Evolutionary conservation across 1,284 basidiomycete species (phyloP), one percentile per base, ranked within the genome.

Genomic region (Trametes polyzona): DNA sequence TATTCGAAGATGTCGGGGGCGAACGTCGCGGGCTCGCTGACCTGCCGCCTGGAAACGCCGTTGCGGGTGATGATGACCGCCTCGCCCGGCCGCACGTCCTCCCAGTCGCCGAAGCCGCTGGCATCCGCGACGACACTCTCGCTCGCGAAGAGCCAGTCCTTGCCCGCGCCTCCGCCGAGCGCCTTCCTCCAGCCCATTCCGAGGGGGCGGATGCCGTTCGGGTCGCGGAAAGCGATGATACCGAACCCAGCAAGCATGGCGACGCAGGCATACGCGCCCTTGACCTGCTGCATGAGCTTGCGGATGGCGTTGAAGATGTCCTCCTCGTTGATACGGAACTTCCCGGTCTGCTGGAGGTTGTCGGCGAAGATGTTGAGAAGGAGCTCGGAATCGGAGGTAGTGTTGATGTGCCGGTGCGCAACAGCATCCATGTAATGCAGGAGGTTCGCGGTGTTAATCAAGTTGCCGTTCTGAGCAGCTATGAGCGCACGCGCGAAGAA

Each of bases 1-100:
- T 88, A 98, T 82, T 99, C 97, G 71, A 99, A 99, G 67, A 99
- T 98, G 77, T 99, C 97, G n/a, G 97, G 97, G 1, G 95, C 90
- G 71, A 96, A 96, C 0, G 82, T 83, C 12, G 86, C 83, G 2
- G 88, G 81, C 24, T 82, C 76, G 10, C 82, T 83, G 40, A 94
- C 88, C 68, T 90, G 84, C 23, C 93, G 85, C 47, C 92, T 83
- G 8, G 85, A 83, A 50, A 96, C 81, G 44, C 82, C 80, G 51
- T 78, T 81, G 46, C 93, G 86, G 12, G 96, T 98, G 70, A 98
- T 95, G 73, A 99, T 98, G 58, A 99, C 80, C 16, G 96, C 96
- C 76, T 99, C 94, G 42, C 94, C 95, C 94, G 96, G 94, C 63
- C 86, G 88, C 65, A 99, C 90, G 73, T 99, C 97, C 66, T 94